Percentiles rank a stretch among this genome's conserved stretches.
Conservation (phyloP, 305 asterid species). For the Fraxinus sp. region DNA sequence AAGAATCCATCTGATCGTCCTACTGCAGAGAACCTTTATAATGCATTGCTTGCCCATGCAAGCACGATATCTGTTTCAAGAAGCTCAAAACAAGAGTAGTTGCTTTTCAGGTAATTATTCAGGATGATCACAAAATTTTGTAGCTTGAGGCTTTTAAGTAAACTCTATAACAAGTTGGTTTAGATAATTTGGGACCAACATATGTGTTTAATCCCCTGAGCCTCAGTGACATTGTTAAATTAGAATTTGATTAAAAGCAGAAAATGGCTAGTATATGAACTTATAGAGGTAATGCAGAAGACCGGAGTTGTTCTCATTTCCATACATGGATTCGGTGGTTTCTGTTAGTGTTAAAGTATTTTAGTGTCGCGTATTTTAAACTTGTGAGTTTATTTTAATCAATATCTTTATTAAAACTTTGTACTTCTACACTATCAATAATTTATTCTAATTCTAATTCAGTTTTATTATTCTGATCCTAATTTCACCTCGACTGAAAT, state of each 20-base stretch:
- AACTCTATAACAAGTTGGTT: constrained; percentile 8
- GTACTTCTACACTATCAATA: not conserved
- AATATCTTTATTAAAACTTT: not conserved
- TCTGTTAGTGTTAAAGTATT: not conserved
- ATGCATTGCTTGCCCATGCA: constrained; percentile 39
- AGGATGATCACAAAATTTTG: constrained; percentile 37
- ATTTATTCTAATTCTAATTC: not conserved
- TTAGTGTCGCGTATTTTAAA: not conserved
- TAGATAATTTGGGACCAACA: constrained; percentile 17
- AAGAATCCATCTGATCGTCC: constrained; percentile 74
- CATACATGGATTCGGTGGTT: not conserved
- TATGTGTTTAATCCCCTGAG: not conserved
- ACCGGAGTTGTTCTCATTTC: constrained; percentile 20
- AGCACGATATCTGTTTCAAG: constrained; percentile 33
- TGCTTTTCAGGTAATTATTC: constrained; percentile 13
- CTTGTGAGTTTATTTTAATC: not conserved
- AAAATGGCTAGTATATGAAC: not conserved
- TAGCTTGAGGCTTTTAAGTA: constrained; percentile 26
- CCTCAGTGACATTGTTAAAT: not conserved
- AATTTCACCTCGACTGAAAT: not conserved
- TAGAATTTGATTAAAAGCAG: not conserved
- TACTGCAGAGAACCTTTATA: constrained; percentile 52
- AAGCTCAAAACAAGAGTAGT: constrained; percentile 37
- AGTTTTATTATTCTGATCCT: not conserved
- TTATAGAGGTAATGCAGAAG: not conserved